A percentile compares a stretch with the other conserved stretches of the same genome.
Evolutionary conservation across 768 basidiomycete genomes (phyloP).

Genomic region (Suillus brevipes): DNA sequence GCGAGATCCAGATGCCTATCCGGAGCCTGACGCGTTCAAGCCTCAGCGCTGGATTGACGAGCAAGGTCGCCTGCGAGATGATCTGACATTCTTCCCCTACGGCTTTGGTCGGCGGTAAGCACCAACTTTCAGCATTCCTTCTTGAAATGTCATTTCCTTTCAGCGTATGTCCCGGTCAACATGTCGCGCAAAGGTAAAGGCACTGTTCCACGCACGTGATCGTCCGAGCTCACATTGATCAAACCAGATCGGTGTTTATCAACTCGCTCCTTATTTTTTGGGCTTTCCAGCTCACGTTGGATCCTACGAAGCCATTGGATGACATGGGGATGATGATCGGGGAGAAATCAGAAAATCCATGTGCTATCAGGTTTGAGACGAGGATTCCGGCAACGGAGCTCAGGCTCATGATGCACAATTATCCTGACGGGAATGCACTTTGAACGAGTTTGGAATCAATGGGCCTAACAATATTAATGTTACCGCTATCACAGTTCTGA

Average conservation of each 20-base stretch:
- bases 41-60: neutral
- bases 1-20: neutral
- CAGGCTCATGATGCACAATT: neutral
- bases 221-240: neutral
- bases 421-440: neutral
- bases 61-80: neutral
- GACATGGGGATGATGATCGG: neutral
- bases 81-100: neutral
- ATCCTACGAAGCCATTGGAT: neutral
- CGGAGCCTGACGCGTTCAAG: neutral
- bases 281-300: neutral
- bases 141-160: neutral
- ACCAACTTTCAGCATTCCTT: neutral
- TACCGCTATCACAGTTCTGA: too few species aligned
- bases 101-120: neutral
- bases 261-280: neutral
- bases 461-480: neutral
- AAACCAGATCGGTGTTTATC: neutral
- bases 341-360: neutral
- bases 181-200: neutral
- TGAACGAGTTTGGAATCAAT: neutral
- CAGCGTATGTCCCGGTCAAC: neutral
- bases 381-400: neutral
- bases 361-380: neutral
- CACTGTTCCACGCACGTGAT: neutral